phyloP scores from a whole-genome alignment of 75 land plant genomes.

The Azolla pinnata region DNA sequence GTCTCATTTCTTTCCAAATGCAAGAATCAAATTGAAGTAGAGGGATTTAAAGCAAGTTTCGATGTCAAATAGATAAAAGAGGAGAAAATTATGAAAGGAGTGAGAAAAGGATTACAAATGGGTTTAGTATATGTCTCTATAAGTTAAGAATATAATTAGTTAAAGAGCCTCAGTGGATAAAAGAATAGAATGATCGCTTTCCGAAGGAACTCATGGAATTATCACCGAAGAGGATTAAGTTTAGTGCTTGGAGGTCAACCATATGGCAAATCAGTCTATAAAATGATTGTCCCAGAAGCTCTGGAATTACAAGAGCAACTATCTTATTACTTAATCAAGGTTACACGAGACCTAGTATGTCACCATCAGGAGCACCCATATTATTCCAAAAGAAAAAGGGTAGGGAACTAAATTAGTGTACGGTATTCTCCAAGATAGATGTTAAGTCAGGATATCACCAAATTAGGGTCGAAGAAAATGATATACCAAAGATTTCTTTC shows the following conservation, averaged over 20 bases:
- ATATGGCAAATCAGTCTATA: too few relatives aligned
- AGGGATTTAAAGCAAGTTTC: neutral
- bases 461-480: constrained; percentile 4
- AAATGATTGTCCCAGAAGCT: too few relatives aligned
- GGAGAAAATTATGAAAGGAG: neutral
- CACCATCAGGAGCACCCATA: neutral
- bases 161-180: neutral
- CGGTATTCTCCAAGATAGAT: constrained; percentile 24
- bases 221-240: too few relatives aligned
- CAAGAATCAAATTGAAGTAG: neutral
- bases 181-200: too few relatives aligned
- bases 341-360: neutral
- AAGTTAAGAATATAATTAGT: neutral
- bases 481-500: constrained; percentile 18
- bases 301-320: too few relatives aligned
- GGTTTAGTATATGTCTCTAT: neutral
- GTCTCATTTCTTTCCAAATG: neutral
- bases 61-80: too few relatives aligned
- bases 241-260: too few relatives aligned
- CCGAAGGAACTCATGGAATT: too few relatives aligned
- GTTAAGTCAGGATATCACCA: constrained; percentile 20
- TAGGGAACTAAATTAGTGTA: neutral
- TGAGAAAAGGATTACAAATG: neutral
- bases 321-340: neutral
- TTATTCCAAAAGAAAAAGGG: neutral